Evolutionary conservation across 768 basidiomycete species (phyloP).

Genomic region (Fomitopsis pulvina): DNA sequence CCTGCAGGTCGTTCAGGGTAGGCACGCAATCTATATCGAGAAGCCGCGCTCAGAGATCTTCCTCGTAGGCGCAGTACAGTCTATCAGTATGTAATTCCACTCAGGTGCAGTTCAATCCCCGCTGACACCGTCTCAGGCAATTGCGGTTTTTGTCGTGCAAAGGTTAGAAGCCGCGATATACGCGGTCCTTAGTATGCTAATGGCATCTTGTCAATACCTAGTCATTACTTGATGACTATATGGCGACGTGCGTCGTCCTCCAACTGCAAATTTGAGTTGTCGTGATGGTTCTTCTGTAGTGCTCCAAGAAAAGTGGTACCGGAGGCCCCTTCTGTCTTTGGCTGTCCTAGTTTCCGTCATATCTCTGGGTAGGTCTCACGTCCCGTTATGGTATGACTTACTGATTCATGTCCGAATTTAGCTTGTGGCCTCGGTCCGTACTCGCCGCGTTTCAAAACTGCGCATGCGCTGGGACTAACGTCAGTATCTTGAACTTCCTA

Average conservation of each 20-base stretch:
- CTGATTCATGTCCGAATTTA: background rate
- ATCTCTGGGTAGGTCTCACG: background rate
- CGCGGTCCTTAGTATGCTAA: background rate
- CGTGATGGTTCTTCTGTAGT: background rate
- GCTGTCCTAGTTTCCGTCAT: background rate
- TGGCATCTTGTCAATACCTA: background rate
- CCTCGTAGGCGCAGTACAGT: background rate
- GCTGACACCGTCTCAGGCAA: background rate
- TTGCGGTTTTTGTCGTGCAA: background rate
- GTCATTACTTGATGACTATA: background rate
- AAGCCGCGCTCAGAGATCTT: background rate
- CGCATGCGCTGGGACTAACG: background rate
- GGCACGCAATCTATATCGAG: background rate
- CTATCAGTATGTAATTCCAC: background rate
- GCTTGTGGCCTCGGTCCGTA: background rate
- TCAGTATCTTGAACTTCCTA: background rate
- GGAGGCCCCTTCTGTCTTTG: background rate
- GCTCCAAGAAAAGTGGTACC: background rate
- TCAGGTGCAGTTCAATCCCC: background rate
- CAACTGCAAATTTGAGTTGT: background rate
- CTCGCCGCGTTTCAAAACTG: background rate
- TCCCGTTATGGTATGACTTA: background rate
- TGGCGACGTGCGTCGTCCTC: background rate
- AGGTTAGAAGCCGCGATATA: background rate
- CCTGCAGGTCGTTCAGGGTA: background rate